A percentile compares a stretch with the other conserved stretches of the same genome.
Conservation (phyloP, 257 asterid species). For the Solanum ahanhuiri region DNA sequence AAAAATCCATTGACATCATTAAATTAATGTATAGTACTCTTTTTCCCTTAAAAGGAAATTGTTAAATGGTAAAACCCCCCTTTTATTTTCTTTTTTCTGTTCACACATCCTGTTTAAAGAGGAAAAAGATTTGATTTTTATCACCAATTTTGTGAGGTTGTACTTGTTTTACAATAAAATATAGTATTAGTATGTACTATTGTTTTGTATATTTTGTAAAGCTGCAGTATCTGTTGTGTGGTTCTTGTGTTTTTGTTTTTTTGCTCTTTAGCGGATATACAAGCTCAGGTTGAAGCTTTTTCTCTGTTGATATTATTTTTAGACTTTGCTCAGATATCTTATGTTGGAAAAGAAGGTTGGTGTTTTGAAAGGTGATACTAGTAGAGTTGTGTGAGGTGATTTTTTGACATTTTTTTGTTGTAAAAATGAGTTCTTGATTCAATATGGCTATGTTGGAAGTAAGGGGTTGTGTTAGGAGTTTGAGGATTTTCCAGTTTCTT, state of each 20-base stretch:
- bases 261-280: constrained; percentile 1
- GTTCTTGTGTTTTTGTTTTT: constrained; percentile 15
- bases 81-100: neutral
- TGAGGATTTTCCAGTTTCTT: constrained; percentile 11
- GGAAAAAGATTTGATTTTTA: neutral
- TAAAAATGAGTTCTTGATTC: constrained; percentile 27
- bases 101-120: neutral
- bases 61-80: neutral
- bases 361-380: neutral
- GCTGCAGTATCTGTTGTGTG: constrained; percentile 26
- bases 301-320: neutral
- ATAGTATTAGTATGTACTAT: neutral
- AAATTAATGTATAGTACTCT: neutral
- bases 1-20: neutral
- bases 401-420: neutral
- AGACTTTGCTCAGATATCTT: neutral
- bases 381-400: neutral
- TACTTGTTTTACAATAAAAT: constrained; percentile 12
- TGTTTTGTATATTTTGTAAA: neutral
- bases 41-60: neutral
- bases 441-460: constrained; percentile 28
- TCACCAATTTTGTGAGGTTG: constrained; percentile 46
- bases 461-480: constrained; percentile 4
- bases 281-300: neutral
- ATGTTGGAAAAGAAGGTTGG: neutral